A percentile compares a stretch with the other conserved stretches of the same genome.
phyloP scores from a whole-genome alignment of 1,284 basidiomycete species.

The Phaffia rhodozyma region DNA sequence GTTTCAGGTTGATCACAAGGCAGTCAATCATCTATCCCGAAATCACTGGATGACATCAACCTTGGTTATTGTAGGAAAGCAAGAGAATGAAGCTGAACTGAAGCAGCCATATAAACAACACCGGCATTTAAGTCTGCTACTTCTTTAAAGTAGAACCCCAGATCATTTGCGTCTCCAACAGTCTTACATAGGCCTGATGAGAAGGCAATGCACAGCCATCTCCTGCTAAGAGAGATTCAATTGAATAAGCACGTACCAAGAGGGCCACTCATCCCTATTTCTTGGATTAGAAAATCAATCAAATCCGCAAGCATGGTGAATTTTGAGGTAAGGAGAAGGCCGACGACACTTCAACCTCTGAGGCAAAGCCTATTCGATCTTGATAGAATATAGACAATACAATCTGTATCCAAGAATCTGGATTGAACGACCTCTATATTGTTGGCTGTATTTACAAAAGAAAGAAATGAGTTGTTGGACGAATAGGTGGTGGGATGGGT shows the following conservation, averaged over 20 bases:
- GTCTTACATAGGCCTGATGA: not conserved
- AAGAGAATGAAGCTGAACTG: no score
- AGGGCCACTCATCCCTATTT: slow-evolving; percentile 8
- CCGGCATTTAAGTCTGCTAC: not conserved
- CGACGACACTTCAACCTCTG: no score
- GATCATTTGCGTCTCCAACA: not conserved
- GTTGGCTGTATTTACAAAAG: no score
- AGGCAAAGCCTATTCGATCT: slow-evolving; percentile 19
- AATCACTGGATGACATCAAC: not conserved
- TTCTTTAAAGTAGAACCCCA: not conserved
- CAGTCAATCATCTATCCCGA: no score
- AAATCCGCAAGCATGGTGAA: slow-evolving; percentile 11
- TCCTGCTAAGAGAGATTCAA: not conserved
- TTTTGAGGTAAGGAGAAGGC: no score
- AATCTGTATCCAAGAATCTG: no score
- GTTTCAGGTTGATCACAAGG: not conserved
- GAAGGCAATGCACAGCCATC: not conserved
- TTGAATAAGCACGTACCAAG: slow-evolving; percentile 1
- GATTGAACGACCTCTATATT: no score
- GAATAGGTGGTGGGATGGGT: no score
- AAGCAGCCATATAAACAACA: no score
- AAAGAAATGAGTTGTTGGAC: no score
- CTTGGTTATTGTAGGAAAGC: not conserved
- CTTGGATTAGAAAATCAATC: slow-evolving; percentile 9
- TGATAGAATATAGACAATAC: no score